These are phyloP conservation scores for Penicillium egyptiacum DNA, from an alignment of 495 filamentous ascomycete species.

Conservation along the genomic window DNA sequence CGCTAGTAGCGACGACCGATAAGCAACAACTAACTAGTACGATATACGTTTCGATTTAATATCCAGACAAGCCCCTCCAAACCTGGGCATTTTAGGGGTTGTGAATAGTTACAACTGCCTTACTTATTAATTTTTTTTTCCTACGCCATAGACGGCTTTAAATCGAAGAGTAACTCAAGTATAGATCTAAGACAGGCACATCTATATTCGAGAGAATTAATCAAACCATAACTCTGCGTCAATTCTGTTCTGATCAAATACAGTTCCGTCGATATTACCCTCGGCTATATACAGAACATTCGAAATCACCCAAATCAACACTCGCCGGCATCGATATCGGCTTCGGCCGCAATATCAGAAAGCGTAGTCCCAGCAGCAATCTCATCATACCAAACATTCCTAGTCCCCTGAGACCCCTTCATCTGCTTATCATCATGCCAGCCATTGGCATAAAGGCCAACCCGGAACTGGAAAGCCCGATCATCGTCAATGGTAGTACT, in stretches of 20 bases:
- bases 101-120: neutral
- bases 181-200: too few species aligned
- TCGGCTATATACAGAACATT: neutral
- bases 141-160: too few species aligned
- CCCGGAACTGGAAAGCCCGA: slow-evolving; percentile 51
- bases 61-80: neutral
- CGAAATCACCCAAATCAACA: neutral
- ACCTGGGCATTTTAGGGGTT: neutral
- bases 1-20: neutral
- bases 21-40: neutral
- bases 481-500: slow-evolving; percentile 49
- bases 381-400: slow-evolving; percentile 56
- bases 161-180: too few species aligned
- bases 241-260: too few species aligned
- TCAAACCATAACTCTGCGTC: too few species aligned
- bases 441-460: slow-evolving; percentile 56
- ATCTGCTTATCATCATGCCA: slow-evolving; percentile 51
- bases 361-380: slow-evolving; percentile 49
- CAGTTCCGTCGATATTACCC: too few species aligned
- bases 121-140: too few species aligned
- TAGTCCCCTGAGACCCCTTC: slow-evolving; percentile 47
- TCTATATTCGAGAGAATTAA: too few species aligned
- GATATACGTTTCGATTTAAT: neutral
- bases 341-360: slow-evolving; percentile 35
- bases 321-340: neutral